Conservation (phyloP, 495 filamentous ascomycete species). For the Neurospora sp. region DNA sequence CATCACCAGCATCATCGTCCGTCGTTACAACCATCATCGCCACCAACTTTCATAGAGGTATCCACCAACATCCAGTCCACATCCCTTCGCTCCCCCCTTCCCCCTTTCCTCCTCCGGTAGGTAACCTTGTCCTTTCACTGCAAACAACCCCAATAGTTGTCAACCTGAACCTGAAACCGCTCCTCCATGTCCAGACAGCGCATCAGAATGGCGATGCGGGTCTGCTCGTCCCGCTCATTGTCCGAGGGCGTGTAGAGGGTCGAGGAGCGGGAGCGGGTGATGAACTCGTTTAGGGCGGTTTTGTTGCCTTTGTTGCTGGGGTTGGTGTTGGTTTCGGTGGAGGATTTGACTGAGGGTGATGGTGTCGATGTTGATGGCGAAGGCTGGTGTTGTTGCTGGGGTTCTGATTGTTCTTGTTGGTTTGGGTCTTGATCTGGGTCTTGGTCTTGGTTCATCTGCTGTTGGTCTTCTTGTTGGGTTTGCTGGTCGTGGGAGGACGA, state of each 20-base stretch:
- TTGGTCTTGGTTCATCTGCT: not conserved
- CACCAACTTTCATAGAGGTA: not conserved
- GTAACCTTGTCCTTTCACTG: not conserved
- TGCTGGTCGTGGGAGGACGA: not conserved
- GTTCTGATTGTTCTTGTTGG: not conserved
- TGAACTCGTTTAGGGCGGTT: not conserved
- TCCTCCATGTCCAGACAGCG: not conserved
- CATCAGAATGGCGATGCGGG: not conserved
- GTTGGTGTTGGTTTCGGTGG: not conserved
- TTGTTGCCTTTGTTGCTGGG: not conserved
- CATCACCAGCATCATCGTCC: not conserved
- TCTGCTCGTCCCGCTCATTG: not conserved
- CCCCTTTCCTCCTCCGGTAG: not conserved
- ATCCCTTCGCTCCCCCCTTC: not conserved
- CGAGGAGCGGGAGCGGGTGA: not conserved
- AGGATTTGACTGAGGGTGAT: not conserved
- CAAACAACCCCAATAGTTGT: not conserved
- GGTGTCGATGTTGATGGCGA: not conserved
- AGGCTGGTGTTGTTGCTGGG: not conserved
- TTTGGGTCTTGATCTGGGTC: not conserved
- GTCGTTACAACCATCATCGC: not conserved
- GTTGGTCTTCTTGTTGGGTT: not conserved
- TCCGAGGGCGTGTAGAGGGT: not conserved
- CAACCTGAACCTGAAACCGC: not conserved
- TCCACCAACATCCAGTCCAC: not conserved